A percentile compares a stretch with the other conserved stretches of the same genome.
Evolutionary conservation across 768 basidiomycete species (phyloP).

Genomic region (Kwoniella botswanensis): DNA sequence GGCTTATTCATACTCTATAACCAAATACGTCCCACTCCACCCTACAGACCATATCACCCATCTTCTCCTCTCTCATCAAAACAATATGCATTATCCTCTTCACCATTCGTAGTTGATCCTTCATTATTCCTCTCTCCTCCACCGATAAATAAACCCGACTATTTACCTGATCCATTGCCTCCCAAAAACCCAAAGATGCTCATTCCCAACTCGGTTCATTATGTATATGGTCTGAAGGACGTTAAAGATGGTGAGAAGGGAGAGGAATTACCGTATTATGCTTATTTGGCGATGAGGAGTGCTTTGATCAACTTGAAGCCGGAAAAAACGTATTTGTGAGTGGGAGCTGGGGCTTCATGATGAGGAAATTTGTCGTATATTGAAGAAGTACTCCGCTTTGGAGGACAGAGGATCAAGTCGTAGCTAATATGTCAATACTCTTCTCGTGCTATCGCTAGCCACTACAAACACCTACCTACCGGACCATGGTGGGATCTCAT

Average conservation of each 20-base stretch:
- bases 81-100: constrained; percentile 15
- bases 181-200: constrained; percentile 45
- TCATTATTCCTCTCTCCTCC: constrained; percentile 39
- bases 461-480: constrained; percentile 55
- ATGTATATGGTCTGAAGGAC: constrained; percentile 58
- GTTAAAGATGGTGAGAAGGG: constrained; percentile 32
- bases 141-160: constrained; percentile 26
- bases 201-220: constrained; percentile 57
- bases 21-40: not conserved
- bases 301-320: constrained; percentile 56
- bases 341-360: not conserved
- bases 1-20: constrained; percentile 15
- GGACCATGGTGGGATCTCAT: constrained; percentile 58
- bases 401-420: no score
- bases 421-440: not conserved
- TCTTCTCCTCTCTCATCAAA: constrained; percentile 1
- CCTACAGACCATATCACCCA: constrained; percentile 4
- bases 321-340: constrained; percentile 57
- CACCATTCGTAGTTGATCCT: constrained; percentile 37
- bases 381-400: no score
- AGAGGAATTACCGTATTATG: constrained; percentile 58
- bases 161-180: constrained; percentile 37
- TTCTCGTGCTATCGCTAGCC: constrained; percentile 33
- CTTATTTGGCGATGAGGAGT: constrained; percentile 58
- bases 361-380: no score